These are phyloP conservation scores for Ramaria sp. DNA, from an alignment of 768 basidiomycete genomes.

Conservation along the genomic window DNA sequence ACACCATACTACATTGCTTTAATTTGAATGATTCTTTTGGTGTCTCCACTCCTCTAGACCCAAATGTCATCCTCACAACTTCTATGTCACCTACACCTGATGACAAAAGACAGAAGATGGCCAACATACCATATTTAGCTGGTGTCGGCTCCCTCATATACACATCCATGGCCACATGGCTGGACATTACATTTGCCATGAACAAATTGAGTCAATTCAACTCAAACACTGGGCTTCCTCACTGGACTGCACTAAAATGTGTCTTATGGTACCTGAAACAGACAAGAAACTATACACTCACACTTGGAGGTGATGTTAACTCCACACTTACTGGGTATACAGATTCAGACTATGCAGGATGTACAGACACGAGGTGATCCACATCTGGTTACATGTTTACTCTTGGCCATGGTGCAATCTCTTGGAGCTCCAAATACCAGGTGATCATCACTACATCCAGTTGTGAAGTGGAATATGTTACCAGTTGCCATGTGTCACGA, in stretches of 20 bases:
- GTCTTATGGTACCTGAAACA: conserved; percentile 10
- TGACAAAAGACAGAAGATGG: not conserved
- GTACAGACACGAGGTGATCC: too few relatives aligned
- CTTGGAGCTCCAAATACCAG: conserved; percentile 14
- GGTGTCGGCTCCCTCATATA: conserved; percentile 14
- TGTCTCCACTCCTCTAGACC: not conserved
- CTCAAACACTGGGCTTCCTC: not conserved
- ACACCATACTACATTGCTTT: not conserved
- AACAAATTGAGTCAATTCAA: conserved; percentile 7
- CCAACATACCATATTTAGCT: not conserved
- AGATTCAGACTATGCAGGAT: conserved; percentile 22
- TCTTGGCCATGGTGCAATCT: too few relatives aligned
- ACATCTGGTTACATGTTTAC: too few relatives aligned
- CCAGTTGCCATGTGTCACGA: too few relatives aligned
- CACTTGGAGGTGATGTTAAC: conserved; percentile 15
- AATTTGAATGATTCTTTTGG: not conserved
- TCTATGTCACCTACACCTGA: not conserved
- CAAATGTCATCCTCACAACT: not conserved
- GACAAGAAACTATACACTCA: too few relatives aligned
- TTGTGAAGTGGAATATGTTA: conserved; percentile 12
- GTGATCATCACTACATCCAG: conserved; percentile 9
- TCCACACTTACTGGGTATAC: conserved; percentile 8
- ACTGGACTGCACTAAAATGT: conserved; percentile 5
- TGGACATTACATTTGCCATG: too few relatives aligned
- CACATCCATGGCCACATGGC: conserved; percentile 12